Evolutionary conservation across 495 filamentous ascomycete genomes (phyloP).

Genomic region (Apodospora peruviana): DNA sequence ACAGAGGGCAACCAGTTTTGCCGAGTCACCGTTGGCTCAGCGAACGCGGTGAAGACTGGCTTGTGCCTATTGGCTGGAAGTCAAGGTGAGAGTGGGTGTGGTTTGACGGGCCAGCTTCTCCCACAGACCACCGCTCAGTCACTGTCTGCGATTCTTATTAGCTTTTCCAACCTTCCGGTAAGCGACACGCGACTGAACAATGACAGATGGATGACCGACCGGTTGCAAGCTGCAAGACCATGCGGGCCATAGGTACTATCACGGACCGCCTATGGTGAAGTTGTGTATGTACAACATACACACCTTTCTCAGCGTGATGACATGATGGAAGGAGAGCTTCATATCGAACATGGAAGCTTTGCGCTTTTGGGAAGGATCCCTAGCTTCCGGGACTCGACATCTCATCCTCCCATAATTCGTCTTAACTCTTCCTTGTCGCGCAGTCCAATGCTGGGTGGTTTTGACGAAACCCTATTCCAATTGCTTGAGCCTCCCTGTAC

Average conservation of each 20-base stretch:
- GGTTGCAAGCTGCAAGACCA: constrained; percentile 5
- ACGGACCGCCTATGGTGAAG: not conserved
- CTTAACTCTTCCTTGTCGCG: too few relatives aligned
- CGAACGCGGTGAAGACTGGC: not conserved
- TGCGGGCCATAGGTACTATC: constrained; percentile 1
- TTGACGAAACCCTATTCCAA: too few relatives aligned
- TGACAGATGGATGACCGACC: not conserved
- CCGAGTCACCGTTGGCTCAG: not conserved
- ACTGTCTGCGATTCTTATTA: not conserved
- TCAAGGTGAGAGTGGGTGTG: not conserved
- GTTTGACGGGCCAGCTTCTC: not conserved
- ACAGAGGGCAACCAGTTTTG: too few relatives aligned
- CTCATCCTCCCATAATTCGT: too few relatives aligned
- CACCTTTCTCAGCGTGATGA: not conserved
- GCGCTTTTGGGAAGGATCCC: too few relatives aligned
- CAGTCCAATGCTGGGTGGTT: too few relatives aligned
- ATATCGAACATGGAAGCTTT: too few relatives aligned
- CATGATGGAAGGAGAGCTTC: not conserved
- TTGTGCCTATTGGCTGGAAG: not conserved
- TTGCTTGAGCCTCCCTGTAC: not conserved
- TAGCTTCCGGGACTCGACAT: too few relatives aligned
- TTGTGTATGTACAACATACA: not conserved
- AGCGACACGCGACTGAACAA: not conserved
- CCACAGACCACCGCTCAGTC: too few relatives aligned
- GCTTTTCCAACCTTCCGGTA: constrained; percentile 1